These are phyloP conservation scores for Suhomyces taliae DNA, from an alignment of 1,139 yeast species.

Conservation along the genomic window DNA sequence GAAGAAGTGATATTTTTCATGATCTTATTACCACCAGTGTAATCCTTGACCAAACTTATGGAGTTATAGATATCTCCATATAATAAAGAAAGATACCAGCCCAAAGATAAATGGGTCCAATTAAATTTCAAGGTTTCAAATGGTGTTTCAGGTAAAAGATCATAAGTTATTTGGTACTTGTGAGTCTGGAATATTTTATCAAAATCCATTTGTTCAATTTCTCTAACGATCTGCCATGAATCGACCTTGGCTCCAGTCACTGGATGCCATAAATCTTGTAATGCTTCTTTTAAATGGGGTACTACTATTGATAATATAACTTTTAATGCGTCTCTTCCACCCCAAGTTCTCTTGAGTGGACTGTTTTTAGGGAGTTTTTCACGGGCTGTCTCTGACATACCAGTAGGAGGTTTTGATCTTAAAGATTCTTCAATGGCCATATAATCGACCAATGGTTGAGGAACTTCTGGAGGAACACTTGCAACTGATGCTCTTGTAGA, in stretches of 20 bases:
- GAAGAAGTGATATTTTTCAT: slow-evolving; percentile 42
- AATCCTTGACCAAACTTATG: slow-evolving; percentile 26
- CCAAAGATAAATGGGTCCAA: slow-evolving; percentile 66
- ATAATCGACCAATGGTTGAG: slow-evolving; percentile 8
- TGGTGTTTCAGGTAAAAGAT: slow-evolving; percentile 36
- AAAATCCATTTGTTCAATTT: slow-evolving; percentile 39
- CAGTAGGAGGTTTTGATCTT: slow-evolving; percentile 52
- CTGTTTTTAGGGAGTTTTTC: slow-evolving; percentile 58
- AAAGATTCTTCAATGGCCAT: slow-evolving; percentile 31
- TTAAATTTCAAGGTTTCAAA: slow-evolving; percentile 53
- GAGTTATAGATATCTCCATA: slow-evolving; percentile 65
- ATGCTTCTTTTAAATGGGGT: slow-evolving; percentile 36
- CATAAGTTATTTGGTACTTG: slow-evolving; percentile 28
- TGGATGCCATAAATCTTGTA: slow-evolving; percentile 37
- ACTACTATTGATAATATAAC: slow-evolving; percentile 46
- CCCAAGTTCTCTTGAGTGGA: slow-evolving; percentile 56
- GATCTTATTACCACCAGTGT: slow-evolving; percentile 29
- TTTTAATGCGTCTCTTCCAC: slow-evolving; percentile 54
- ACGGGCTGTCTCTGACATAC: slow-evolving; percentile 60
- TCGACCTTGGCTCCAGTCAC: slow-evolving; percentile 26
- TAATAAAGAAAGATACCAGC: slow-evolving; percentile 73
- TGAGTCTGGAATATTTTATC: slow-evolving; percentile 19
- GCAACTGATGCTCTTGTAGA: slow-evolving; percentile 1
- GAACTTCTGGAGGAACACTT: slow-evolving; percentile 1
- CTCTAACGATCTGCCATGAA: slow-evolving; percentile 36